A percentile compares a stretch with the other conserved stretches of the same genome.
These are phyloP conservation scores for Oryza meyeriana DNA, from an alignment of 176 grass and related monocot species.

Conservation along the genomic window DNA sequence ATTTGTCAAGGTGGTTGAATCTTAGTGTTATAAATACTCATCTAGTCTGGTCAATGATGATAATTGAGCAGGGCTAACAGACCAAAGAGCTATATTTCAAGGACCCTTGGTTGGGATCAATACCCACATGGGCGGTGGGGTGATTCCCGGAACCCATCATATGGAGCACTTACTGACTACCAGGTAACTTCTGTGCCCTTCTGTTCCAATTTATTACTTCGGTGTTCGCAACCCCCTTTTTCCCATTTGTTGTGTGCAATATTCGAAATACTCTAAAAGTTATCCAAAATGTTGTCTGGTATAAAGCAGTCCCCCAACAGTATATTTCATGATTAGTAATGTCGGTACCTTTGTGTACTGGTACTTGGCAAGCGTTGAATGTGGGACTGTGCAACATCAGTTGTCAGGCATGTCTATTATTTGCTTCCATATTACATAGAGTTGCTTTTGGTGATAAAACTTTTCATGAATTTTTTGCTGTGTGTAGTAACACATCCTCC, in stretches of 20 bases:
- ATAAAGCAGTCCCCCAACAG: neutral
- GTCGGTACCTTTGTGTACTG: neutral
- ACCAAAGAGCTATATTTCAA: slow-evolving; percentile 86
- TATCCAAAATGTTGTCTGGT: neutral
- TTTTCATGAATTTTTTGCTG: slow-evolving; percentile 6
- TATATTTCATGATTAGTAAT: neutral
- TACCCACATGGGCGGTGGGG: slow-evolving; percentile 79
- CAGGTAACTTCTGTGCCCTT: slow-evolving; percentile 37
- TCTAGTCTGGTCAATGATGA: neutral
- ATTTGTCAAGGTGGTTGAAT: neutral
- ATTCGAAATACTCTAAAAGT: neutral
- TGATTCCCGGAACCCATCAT: slow-evolving; percentile 80
- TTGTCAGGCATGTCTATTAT: neutral
- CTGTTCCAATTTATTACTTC: neutral
- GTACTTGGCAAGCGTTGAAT: neutral
- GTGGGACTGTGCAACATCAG: neutral
- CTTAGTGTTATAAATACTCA: neutral
- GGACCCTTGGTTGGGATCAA: slow-evolving; percentile 78
- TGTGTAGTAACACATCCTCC: neutral
- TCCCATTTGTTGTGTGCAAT: neutral
- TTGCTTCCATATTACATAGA: neutral
- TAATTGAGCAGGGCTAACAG: slow-evolving; percentile 73
- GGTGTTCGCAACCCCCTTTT: neutral
- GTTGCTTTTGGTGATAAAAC: neutral
- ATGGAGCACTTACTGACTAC: slow-evolving; percentile 67